These are phyloP conservation scores for Guyanaporus albipodus DNA, from an alignment of 768 basidiomycete genomes.

Conservation along the genomic window DNA sequence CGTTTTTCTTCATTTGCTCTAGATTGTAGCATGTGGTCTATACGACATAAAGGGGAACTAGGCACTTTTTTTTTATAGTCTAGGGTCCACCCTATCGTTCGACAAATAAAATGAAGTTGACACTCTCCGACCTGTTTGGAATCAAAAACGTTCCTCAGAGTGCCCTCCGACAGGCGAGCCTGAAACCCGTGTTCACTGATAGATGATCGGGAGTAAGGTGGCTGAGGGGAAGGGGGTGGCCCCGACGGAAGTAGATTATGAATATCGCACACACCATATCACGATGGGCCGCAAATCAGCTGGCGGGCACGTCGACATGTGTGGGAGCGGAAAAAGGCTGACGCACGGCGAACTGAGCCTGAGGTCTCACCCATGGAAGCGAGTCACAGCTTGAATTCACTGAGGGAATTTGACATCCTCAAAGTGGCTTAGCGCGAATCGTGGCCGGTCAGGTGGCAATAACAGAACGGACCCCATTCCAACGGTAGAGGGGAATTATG, in stretches of 20 bases:
- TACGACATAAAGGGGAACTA: too few species aligned
- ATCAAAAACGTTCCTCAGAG: not conserved
- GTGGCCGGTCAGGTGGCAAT: constrained; percentile 1
- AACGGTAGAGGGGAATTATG: not conserved
- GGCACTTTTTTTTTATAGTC: not conserved
- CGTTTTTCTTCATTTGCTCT: too few species aligned
- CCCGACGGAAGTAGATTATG: constrained; percentile 1
- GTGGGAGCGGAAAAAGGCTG: constrained; percentile 16
- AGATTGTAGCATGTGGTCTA: too few species aligned
- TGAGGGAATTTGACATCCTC: constrained; percentile 9
- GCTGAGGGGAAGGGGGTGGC: not conserved
- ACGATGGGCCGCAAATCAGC: not conserved
- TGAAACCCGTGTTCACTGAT: not conserved
- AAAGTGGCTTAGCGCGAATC: constrained; percentile 18
- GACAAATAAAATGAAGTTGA: too few species aligned
- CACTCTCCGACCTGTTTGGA: not conserved
- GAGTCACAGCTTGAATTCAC: not conserved
- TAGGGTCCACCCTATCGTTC: not conserved
- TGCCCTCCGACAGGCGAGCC: not conserved
- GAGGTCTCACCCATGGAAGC: constrained; percentile 2
- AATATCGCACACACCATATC: not conserved
- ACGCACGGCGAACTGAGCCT: constrained; percentile 13
- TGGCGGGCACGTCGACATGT: constrained; percentile 2
- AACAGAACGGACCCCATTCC: not conserved
- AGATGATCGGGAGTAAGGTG: constrained; percentile 2